A percentile compares a stretch with the other conserved stretches of the same genome.
phyloP scores from a whole-genome alignment of 495 filamentous ascomycete species.

The Jackrogersella multiformis region DNA sequence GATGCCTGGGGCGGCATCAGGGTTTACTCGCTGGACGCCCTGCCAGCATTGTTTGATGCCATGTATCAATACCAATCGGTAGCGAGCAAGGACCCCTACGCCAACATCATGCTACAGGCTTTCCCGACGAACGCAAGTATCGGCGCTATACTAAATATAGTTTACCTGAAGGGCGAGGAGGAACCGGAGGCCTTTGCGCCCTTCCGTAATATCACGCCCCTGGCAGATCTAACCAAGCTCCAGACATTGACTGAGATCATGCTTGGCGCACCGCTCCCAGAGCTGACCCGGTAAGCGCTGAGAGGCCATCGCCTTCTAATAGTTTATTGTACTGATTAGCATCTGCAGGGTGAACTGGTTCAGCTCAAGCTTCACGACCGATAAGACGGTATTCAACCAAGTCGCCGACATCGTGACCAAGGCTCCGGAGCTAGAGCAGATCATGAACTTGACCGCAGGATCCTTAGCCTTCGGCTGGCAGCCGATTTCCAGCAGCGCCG shows the following conservation, averaged over 20 bases:
- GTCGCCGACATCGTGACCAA: conserved; percentile 32
- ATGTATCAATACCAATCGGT: conserved; percentile 37
- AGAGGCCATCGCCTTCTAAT: background rate
- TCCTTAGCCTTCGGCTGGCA: conserved; percentile 46
- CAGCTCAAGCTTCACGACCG: conserved; percentile 37
- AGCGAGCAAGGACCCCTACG: conserved; percentile 39
- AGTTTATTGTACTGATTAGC: conserved; percentile 5
- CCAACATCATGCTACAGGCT: conserved; percentile 44
- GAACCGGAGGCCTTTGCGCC: conserved; percentile 38
- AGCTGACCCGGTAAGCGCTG: conserved; percentile 28
- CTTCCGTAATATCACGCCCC: conserved; percentile 32
- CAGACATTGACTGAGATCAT: conserved; percentile 40
- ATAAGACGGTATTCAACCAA: conserved; percentile 30
- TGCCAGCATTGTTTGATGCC: conserved; percentile 40
- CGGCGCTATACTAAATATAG: conserved; percentile 43
- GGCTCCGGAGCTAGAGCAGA: conserved; percentile 36
- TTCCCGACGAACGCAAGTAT: conserved; percentile 43
- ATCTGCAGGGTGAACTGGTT: conserved; percentile 37
- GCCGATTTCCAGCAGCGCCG: conserved; percentile 38
- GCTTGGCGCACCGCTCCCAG: conserved; percentile 21
- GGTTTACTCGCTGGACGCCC: conserved; percentile 45
- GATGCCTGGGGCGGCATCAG: conserved; percentile 55
- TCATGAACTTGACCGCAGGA: conserved; percentile 36
- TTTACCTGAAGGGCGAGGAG: conserved; percentile 38
- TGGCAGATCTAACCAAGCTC: conserved; percentile 35